Conservation (phyloP, 192 early-diverging fungal genomes). For the Coemansia sp. region DNA sequence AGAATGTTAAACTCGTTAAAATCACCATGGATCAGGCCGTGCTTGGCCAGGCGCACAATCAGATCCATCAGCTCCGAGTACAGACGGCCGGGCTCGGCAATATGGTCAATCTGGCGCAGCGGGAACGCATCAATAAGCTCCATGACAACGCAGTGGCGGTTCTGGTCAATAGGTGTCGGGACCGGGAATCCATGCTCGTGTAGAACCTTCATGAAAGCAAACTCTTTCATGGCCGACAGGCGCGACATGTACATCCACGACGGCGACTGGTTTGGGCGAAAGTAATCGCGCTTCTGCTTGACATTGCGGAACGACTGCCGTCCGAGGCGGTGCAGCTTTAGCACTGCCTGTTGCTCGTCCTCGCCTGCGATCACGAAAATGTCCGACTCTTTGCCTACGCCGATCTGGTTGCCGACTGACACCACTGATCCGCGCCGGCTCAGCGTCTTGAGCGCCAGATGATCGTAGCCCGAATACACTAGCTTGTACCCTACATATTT, state of each 20-base stretch:
- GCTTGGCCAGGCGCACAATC: slow-evolving; percentile 89
- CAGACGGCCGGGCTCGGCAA: slow-evolving; percentile 86
- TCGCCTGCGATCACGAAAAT: slow-evolving; percentile 96
- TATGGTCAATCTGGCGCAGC: slow-evolving; percentile 83
- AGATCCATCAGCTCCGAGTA: slow-evolving; percentile 95
- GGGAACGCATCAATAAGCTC: slow-evolving; percentile 91
- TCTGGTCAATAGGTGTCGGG: slow-evolving; percentile 87
- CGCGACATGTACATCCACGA: slow-evolving; percentile 99
- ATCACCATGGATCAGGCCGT: slow-evolving; percentile 98
- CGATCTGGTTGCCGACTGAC: slow-evolving; percentile 99
- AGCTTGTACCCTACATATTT: slow-evolving; percentile 91
- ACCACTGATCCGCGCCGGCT: slow-evolving; percentile 79
- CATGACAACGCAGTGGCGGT: slow-evolving; percentile 97
- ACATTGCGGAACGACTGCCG: slow-evolving; percentile 95
- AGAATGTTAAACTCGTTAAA: slow-evolving; percentile 99
- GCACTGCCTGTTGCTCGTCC: slow-evolving; percentile 83
- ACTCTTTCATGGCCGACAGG: slow-evolving; percentile 97
- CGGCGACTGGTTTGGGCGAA: slow-evolving; percentile 87
- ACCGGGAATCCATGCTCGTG: slow-evolving; percentile 96
- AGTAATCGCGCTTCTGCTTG: slow-evolving; percentile 96
- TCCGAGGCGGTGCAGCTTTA: slow-evolving; percentile 96
- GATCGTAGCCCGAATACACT: slow-evolving; percentile 99
- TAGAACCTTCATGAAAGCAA: slow-evolving; percentile 96
- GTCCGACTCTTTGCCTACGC: slow-evolving; percentile 99
- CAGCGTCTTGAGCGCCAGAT: slow-evolving; percentile 92